A percentile compares a stretch with the other conserved stretches of the same genome.
Evolutionary conservation across 2,329 filamentous ascomycete genomes (phyloP).

Genomic region (Colletotrichum horii): DNA sequence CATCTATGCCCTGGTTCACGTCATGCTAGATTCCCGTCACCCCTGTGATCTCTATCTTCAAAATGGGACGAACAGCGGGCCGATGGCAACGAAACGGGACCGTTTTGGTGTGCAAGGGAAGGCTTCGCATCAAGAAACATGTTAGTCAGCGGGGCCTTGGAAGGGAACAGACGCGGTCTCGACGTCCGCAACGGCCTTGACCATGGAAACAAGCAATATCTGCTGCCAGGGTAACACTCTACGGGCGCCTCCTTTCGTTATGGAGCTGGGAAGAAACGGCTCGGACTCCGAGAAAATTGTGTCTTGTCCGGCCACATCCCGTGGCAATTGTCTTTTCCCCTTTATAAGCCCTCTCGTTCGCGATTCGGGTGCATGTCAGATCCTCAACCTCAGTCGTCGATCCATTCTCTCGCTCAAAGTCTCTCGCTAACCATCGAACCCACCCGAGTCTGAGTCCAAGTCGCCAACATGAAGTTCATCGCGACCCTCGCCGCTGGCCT

Average conservation of each 20-base stretch:
- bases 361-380: not conserved
- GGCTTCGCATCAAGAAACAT: not conserved
- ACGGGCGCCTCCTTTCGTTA: not conserved
- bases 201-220: not conserved
- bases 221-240: not conserved
- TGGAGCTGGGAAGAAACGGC: not conserved
- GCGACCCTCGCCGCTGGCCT: conserved; percentile 4
- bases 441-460: not conserved
- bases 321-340: not conserved
- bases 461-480: conserved; percentile 3
- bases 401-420: not conserved
- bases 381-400: not conserved
- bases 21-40: conserved; percentile 5
- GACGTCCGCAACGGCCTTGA: not conserved
- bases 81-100: not conserved
- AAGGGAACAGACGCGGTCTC: not conserved
- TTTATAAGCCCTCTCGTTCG: not conserved
- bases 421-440: not conserved
- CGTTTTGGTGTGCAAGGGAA: not conserved
- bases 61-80: conserved; percentile 6
- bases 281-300: conserved; percentile 6
- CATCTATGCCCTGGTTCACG: not conserved
- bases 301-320: not conserved
- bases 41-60: not conserved
- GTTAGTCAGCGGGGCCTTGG: not conserved